A percentile compares a stretch with the other conserved stretches of the same genome.
Conservation (phyloP, 345 rosid species). For the Stellera chamaejasme region DNA sequence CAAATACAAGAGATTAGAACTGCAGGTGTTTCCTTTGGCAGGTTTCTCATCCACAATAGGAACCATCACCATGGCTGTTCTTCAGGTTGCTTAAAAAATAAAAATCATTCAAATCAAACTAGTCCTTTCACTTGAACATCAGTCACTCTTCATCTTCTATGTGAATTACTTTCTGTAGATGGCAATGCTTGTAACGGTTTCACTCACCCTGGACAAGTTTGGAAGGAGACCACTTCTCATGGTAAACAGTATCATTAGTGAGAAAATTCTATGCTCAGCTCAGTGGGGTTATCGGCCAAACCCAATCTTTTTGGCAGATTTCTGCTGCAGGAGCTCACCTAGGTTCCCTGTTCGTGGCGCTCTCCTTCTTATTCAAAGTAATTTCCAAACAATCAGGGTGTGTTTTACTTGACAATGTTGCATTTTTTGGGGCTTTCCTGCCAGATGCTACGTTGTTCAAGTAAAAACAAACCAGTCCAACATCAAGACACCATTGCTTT, state of each 20-base stretch:
- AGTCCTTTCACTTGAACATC: neutral
- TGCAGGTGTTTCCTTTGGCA: neutral
- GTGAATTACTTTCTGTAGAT: conserved; percentile 11
- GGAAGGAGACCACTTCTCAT: conserved; percentile 28
- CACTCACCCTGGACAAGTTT: conserved; percentile 9
- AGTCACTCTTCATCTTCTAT: neutral
- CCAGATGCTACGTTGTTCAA: no score
- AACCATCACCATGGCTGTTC: conserved; percentile 11
- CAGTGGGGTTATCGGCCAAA: neutral
- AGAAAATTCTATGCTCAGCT: neutral
- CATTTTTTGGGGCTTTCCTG: no score
- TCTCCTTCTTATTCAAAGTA: conserved; percentile 19
- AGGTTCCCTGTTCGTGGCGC: conserved; percentile 15
- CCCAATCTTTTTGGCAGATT: conserved; percentile 6
- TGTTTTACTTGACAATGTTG: no score
- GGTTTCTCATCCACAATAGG: conserved; percentile 22
- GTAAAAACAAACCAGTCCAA: no score
- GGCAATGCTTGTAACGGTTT: neutral
- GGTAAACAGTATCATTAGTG: conserved; percentile 5
- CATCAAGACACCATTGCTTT: neutral
- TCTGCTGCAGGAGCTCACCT: conserved; percentile 12
- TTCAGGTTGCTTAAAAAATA: conserved; percentile 6
- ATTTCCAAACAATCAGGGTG: no score
- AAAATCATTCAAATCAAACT: no score
- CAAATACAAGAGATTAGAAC: no score